Base-by-base conservation (phyloP, 129 eudicot genomes). In the Cynara cardunculus region DNA sequence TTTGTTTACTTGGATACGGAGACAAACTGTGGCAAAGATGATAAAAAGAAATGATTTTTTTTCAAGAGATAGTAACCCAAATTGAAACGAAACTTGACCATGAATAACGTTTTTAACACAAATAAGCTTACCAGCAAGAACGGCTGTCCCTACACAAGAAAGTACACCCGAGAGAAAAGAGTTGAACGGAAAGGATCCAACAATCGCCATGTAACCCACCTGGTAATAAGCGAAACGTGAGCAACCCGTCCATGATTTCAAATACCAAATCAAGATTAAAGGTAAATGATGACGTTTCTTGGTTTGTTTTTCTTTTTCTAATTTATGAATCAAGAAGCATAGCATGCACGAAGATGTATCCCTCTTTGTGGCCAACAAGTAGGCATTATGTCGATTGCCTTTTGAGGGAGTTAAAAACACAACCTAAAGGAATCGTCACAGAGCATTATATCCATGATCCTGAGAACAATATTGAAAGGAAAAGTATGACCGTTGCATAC, bases 1-100 rank as follows among this genome's bases (percentile, higher is more conserved):
- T 86, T 93, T 90, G 98, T 93, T 93, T 67, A 93, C 96, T 89
- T 90, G 98, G 80, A 89, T 93, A 46, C 96, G 96, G 56, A 93
- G 96, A 74, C 96, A 86, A 68, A 93, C 98, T 90, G 92, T 69
- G 32, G 24, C 30, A 27, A 74, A 74, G 14, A 72, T 34, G 12
- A 56, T 35, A 89, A 46, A 26, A 85, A 82, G 66, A 8, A 18
- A 18, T 56, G 22, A 56, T 56, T 64, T 64, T 18, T 27, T 28
- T 11, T 28, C 12, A 8, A 34, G 14, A n/a, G 12, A 59, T 28
- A 32, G 28, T 12, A 62, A 37, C 59, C 76, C 19, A 24, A 30
- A 59, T 13, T 64, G 69, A 81, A 73, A 10, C 25, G 0, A 56
- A 68, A 59, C 32, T 14, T 64, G 11, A 13, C 24, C 39, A 61